These are phyloP conservation scores for Boletus vinaceobasis DNA, from an alignment of 768 basidiomycete genomes.

Conservation along the genomic window DNA sequence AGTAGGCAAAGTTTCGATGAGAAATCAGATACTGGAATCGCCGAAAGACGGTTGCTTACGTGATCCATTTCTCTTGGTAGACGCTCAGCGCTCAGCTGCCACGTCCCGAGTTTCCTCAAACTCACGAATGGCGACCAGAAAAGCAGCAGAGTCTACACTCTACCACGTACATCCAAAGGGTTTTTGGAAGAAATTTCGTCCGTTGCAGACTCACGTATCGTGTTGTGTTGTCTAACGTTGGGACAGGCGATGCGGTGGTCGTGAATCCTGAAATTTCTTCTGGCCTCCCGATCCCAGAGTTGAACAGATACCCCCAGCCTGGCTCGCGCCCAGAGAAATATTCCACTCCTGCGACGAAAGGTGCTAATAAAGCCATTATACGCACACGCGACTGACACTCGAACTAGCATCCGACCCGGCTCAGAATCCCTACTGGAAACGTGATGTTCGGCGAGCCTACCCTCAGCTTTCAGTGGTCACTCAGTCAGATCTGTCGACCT, in stretches of 20 bases:
- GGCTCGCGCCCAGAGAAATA: conserved; percentile 86
- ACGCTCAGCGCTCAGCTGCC: not conserved
- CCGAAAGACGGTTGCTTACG: conserved; percentile 9
- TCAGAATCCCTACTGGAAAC: conserved; percentile 93
- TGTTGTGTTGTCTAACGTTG: conserved; percentile 1
- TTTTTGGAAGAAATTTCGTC: conserved; percentile 97
- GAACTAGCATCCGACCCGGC: conserved; percentile 77
- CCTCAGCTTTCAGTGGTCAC: conserved; percentile 90
- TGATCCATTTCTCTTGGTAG: conserved; percentile 2
- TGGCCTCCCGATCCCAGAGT: conserved; percentile 72
- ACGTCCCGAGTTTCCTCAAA: conserved; percentile 4
- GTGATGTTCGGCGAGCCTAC: conserved; percentile 88
- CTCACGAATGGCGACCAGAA: conserved; percentile 65
- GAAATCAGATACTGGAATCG: not conserved
- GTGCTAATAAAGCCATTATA: conserved; percentile 34
- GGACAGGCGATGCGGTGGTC: conserved; percentile 72
- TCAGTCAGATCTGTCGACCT: conserved; percentile 72
- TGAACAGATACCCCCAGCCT: conserved; percentile 82
- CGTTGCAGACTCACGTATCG: conserved; percentile 28
- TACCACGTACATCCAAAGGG: conserved; percentile 89
- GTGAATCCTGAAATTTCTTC: conserved; percentile 90
- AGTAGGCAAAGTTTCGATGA: too few relatives aligned
- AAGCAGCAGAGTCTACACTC: conserved; percentile 80
- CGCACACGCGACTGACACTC: conserved; percentile 8
- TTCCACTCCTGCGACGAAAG: conserved; percentile 85